These are phyloP conservation scores for Zarea fungicola DNA, from an alignment of 2,329 filamentous ascomycete genomes.

Conservation along the genomic window DNA sequence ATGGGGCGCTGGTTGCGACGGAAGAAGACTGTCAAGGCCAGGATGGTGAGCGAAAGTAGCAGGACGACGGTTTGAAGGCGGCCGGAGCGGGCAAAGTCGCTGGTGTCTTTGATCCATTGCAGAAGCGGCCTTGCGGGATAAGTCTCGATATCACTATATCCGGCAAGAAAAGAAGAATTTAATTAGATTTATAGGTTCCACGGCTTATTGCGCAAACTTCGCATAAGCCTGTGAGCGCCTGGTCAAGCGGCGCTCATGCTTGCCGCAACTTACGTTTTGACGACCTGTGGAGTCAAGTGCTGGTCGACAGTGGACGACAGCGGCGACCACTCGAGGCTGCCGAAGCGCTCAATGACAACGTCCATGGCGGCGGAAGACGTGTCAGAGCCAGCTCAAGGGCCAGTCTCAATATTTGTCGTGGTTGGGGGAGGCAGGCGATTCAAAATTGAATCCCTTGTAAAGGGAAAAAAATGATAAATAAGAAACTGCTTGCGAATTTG, in stretches of 20 bases:
- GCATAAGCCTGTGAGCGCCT: no score
- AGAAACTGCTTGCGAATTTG: no score
- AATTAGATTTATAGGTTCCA: no score
- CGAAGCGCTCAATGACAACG: constrained; percentile 27
- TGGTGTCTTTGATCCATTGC: constrained; percentile 35
- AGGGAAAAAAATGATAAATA: background rate
- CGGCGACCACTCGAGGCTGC: constrained; percentile 22
- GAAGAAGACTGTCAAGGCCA: constrained; percentile 20
- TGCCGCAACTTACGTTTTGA: constrained; percentile 5
- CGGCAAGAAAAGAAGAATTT: background rate
- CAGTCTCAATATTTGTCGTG: background rate
- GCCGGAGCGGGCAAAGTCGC: constrained; percentile 36
- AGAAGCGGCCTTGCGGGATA: constrained; percentile 9
- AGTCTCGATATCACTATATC: constrained; percentile 1
- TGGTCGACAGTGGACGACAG: constrained; percentile 15
- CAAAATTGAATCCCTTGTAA: no score
- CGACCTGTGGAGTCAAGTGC: constrained; percentile 16
- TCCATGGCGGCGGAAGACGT: constrained; percentile 22
- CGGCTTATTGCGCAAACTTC: no score
- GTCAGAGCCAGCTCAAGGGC: constrained; percentile 6
- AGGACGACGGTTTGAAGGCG: constrained; percentile 34
- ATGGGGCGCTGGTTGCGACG: constrained; percentile 17
- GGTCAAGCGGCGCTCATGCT: background rate
- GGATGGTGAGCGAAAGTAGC: constrained; percentile 31
- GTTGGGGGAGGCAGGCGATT: no score